phyloP scores from a whole-genome alignment of 1,139 yeast species.

The Nakaseomyces bracarensis region DNA sequence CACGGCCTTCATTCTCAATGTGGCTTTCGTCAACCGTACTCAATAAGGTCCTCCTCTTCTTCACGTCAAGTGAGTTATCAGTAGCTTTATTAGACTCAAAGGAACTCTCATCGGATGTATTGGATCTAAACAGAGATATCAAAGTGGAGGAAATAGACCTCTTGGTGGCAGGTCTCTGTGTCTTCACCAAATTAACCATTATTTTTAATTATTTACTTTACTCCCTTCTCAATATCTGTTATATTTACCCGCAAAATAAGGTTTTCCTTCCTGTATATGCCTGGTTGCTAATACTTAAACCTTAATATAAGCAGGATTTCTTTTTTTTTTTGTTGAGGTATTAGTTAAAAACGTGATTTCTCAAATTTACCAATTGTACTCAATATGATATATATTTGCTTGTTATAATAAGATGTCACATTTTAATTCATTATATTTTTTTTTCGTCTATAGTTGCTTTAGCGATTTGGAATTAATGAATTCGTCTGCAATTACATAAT shows the following conservation, averaged over 20 bases:
- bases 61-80: background rate
- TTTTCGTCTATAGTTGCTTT: too few species aligned
- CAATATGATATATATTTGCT: too few species aligned
- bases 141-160: constrained; percentile 26
- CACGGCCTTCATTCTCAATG: background rate
- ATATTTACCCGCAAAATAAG: background rate
- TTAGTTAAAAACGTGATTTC: too few species aligned
- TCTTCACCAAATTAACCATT: background rate
- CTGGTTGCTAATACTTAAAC: too few species aligned
- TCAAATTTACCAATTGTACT: too few species aligned
- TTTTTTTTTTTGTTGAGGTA: too few species aligned
- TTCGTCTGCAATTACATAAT: too few species aligned
- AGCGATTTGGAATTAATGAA: too few species aligned
- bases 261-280: too few species aligned
- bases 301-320: too few species aligned
- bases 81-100: background rate
- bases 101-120: background rate
- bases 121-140: constrained; percentile 16
- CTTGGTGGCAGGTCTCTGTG: constrained; percentile 6
- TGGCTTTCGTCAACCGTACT: background rate
- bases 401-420: too few species aligned
- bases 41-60: constrained; percentile 4
- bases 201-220: background rate
- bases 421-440: too few species aligned
- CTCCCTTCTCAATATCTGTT: background rate